Percentiles rank a stretch among this genome's conserved stretches.
Evolutionary conservation across 2,329 filamentous ascomycete genomes (phyloP).

Genomic region (Aspergillus alliaceus): DNA sequence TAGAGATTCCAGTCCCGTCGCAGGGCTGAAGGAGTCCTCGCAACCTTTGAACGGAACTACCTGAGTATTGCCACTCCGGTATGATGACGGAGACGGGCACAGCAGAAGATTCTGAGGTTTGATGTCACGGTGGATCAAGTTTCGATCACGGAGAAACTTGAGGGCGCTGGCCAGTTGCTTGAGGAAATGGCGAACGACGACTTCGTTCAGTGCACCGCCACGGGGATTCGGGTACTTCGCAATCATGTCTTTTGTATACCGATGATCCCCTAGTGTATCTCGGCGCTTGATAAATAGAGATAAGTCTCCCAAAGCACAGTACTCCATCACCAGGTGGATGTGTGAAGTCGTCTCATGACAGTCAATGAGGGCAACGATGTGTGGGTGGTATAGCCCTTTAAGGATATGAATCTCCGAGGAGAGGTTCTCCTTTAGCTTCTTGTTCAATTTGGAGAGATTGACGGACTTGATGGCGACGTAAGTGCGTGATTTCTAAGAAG

Average conservation of each 20-base stretch:
- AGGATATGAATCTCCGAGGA: conserved; percentile 95
- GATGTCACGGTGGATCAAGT: conserved; percentile 93
- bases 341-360: conserved; percentile 83
- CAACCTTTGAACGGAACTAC: conserved; percentile 74
- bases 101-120: conserved; percentile 96
- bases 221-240: conserved; percentile 84
- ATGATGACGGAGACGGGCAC: conserved; percentile 74
- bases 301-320: conserved; percentile 91
- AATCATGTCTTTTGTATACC: conserved; percentile 85
- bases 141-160: conserved; percentile 78
- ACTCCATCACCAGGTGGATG: conserved; percentile 98
- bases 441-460: conserved; percentile 84
- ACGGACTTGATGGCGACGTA: conserved; percentile 97
- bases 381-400: conserved; percentile 88
- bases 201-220: conserved; percentile 87
- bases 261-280: conserved; percentile 74
- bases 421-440: conserved; percentile 94
- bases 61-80: conserved; percentile 61
- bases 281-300: conserved; percentile 96
- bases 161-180: conserved; percentile 93
- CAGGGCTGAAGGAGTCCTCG: conserved; percentile 76
- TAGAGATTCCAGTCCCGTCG: conserved; percentile 76
- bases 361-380: conserved; percentile 94
- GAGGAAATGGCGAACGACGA: conserved; percentile 92
- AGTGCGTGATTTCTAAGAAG: conserved; percentile 67